These are phyloP conservation scores for Vitis vinifera DNA, from an alignment of 164 flowering plant genomes.

Conservation along the genomic window ASM3070453v1 NC_081823.1:3533501-3534000, in stretches of 20 bases:
- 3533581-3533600: conserved; percentile 33
- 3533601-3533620: conserved; percentile 90
- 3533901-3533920: no score
- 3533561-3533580: neutral
- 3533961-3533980: no score
- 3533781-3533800: conserved; percentile 45
- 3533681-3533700: conserved; percentile 67
- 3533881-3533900: no score
- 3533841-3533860: no score
- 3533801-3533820: no score
- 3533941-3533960: no score
- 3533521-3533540: no score
- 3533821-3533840: no score
- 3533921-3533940: no score
- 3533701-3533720: conserved; percentile 77
- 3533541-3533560: neutral
- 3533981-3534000: no score
- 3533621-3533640: conserved; percentile 72
- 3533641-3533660: conserved; percentile 97
- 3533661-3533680: conserved; percentile 89
- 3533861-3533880: no score
- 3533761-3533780: conserved; percentile 52
- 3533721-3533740: conserved; percentile 73
- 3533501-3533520: neutral
- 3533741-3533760: conserved; percentile 81